These are phyloP conservation scores for Cynanchum wilfordii DNA, from an alignment of 257 asterid species.

Conservation along the genomic window DNA sequence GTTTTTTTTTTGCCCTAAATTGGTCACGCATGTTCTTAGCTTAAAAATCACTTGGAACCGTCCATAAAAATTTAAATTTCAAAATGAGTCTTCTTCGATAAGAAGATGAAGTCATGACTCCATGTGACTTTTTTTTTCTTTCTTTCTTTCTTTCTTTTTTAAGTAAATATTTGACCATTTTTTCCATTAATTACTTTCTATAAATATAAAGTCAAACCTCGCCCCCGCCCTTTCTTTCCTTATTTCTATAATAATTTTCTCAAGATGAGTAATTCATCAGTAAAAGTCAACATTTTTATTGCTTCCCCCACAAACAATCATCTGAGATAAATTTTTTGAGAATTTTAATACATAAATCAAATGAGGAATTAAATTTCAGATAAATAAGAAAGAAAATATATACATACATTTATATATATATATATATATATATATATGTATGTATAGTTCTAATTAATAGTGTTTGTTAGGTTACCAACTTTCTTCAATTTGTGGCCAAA, in stretches of 20 bases:
- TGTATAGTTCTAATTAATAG: too few relatives aligned
- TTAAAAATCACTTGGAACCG: slow-evolving; percentile 26
- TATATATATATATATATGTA: too few relatives aligned
- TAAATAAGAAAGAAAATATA: too few relatives aligned
- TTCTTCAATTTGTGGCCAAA: background rate
- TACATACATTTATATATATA: too few relatives aligned
- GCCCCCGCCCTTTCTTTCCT: background rate
- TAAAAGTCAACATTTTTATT: slow-evolving; percentile 2
- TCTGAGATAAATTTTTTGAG: too few relatives aligned
- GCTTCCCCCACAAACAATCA: too few relatives aligned
- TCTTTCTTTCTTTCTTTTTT: too few relatives aligned
- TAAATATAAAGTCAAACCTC: slow-evolving; percentile 1
- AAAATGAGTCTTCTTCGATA: too few relatives aligned
- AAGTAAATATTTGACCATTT: background rate
- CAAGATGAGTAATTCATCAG: background rate
- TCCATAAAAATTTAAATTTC: slow-evolving; percentile 4
- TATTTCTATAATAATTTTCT: background rate
- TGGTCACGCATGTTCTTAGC: slow-evolving; percentile 19
- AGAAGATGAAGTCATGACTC: background rate
- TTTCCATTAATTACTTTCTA: background rate
- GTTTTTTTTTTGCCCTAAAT: background rate
- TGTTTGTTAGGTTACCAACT: background rate
- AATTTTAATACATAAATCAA: too few relatives aligned
- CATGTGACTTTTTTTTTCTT: background rate
- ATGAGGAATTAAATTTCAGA: too few relatives aligned